Base-by-base conservation (phyloP, 257 asterid species). In the Thymus mandschuricus region DNA sequence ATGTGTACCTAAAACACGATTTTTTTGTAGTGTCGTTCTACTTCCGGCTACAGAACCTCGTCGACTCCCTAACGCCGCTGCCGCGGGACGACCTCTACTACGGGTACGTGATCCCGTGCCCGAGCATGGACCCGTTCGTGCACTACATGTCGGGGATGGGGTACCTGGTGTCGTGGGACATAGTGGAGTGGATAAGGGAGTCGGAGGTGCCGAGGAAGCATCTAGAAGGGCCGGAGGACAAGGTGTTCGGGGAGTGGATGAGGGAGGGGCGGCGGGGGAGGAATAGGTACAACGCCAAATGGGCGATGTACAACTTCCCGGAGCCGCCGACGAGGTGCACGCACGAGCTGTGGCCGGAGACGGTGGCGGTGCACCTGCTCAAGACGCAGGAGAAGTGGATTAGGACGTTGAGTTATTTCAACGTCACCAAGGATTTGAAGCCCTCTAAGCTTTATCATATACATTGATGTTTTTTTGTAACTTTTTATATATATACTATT, bases 91-190 rank as follows among this genome's bases (percentile, higher is more conserved):
- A 91, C 56, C 67, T 93, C 75, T 91, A 93, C 83, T 93, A 84
- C 5, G 98, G 98, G 0, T 93, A 83, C 59, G 97, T 93, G 1
- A 86, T 93, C 41, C 98, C 98, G 1, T 93, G 97, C 64, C 86
- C 87, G 0, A 93, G 96, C 54, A 91, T 91, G 97, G 89, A 93
- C 29, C 97, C 98, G 0, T 93, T 88, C 35, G 83, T 76, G 11
- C 88, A 83, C 33, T 93, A 93, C 81, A 93, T 93, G 98, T 91
- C 98, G 15, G 98, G 98, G 8, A 93, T 93, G 98, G 98, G 98
- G 0, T 91, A 90, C 64, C 69, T 93, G 13, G 86, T 93, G 5
- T 88, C 97, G 3, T 92, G 98, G 98, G 98, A 92, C 50, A 81
- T 87, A 2, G 96, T 81, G 0, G 96, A 91, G 80, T 93, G 98